Evolutionary conservation across 805 yeast genomes (phyloP), one percentile per base, ranked within the genome.

Genomic region (Starmera amethionina): DNA sequence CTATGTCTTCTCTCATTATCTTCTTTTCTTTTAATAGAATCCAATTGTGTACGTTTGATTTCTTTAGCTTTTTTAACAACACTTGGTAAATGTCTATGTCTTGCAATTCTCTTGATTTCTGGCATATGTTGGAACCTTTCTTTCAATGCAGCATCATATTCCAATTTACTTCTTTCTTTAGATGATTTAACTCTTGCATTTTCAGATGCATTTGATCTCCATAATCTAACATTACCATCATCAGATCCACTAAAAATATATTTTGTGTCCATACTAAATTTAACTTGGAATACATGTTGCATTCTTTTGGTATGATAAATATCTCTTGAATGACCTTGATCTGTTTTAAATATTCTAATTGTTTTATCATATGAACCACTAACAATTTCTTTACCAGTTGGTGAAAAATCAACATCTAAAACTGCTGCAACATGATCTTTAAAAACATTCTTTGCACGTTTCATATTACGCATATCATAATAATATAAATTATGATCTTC

Each of bases 391-490:
- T 88, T 88, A 51, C 99, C 99, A 1, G 97, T 89, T 33, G 98
- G 98, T 10, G 95, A 77, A 56, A 85, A 93, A 63, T 93, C 98
- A 33, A 93, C 78, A 59, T 85, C 95, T 78, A 90, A 74, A 10
- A 93, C 95, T 0, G 97, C 96, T 37, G 95, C 82, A 32, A 90
- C 96, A 61, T 93, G 99, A 62, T 88, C 97, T 64, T 90, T 88
- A 63, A 73, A 86, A 11, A 94, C 87, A 49, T 88, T 89, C 38
- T 82, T 60, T 1, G 97, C 81, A 41, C 85, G 72, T 35, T 71
- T 70, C 75, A 94, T 70, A 55, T 89, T 85, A 59, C 99, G 73
- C 97, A 94, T 90, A 64, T 93, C 99, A 77, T 96, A 94, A 40
- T 83, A 72, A 60, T 93, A 93, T 9, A 82, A 79, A 59, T 93